phyloP scores from a whole-genome alignment of 768 basidiomycete species.

The Fistulinella prunicolor region DNA sequence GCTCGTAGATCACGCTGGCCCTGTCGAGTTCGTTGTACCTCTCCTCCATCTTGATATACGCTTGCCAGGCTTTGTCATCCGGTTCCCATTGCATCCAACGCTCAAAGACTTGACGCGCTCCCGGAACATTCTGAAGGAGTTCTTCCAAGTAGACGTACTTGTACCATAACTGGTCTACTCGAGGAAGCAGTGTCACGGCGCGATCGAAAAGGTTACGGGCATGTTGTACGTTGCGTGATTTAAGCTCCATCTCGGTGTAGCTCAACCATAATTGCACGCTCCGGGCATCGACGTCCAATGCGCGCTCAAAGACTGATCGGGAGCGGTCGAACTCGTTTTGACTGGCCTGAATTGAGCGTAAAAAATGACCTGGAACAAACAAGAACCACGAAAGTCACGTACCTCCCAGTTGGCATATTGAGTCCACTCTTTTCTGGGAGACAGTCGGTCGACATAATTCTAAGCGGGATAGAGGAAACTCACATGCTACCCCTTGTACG shows the following conservation, averaged over 20 bases:
- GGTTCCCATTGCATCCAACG: conserved; percentile 99
- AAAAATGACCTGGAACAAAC: background rate
- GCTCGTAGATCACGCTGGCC: conserved; percentile 89
- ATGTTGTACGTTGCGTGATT: conserved; percentile 96
- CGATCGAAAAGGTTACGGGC: conserved; percentile 96
- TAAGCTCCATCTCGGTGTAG: conserved; percentile 97
- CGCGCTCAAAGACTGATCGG: conserved; percentile 93
- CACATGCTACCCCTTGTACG: conserved; percentile 80
- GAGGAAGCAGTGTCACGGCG: conserved; percentile 92
- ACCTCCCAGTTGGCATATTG: conserved; percentile 88
- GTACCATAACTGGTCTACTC: conserved; percentile 98
- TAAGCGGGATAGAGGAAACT: conserved; percentile 23
- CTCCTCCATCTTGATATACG: conserved; percentile 98
- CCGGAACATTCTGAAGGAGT: conserved; percentile 91
- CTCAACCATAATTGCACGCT: conserved; percentile 90
- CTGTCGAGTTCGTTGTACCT: conserved; percentile 90
- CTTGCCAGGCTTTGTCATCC: conserved; percentile 99
- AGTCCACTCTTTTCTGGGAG: conserved; percentile 75
- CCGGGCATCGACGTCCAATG: conserved; percentile 91
- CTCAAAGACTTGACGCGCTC: conserved; percentile 96
- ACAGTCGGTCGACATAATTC: conserved; percentile 1
- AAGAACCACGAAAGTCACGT: conserved; percentile 15
- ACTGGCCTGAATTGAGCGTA: conserved; percentile 55
- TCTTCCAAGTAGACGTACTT: conserved; percentile 99
- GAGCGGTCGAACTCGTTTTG: conserved; percentile 97